phyloP scores from a whole-genome alignment of 257 asterid species.

The Solanum dulcamara region DNA sequence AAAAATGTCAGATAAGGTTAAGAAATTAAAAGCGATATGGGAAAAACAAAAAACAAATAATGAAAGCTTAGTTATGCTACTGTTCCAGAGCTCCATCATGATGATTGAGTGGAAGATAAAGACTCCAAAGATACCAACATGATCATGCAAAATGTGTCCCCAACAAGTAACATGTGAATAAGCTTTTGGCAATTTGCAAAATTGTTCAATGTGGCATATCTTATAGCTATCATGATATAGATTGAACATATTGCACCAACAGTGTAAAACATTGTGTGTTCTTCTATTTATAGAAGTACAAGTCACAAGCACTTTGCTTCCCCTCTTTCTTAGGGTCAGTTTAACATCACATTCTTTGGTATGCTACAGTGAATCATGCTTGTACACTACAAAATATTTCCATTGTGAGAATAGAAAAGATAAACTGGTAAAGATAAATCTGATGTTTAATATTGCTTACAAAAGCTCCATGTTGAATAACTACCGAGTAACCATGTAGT shows the following conservation, averaged over 20 bases:
- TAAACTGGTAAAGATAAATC: neutral
- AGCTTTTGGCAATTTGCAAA: neutral
- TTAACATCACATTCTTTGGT: neutral
- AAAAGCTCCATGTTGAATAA: neutral
- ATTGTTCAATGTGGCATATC: neutral
- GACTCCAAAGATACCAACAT: neutral
- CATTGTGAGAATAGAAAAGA: neutral
- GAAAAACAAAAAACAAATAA: no score
- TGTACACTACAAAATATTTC: neutral
- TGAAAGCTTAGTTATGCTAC: neutral
- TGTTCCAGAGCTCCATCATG: neutral
- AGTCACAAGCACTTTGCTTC: neutral
- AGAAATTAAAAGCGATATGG: no score
- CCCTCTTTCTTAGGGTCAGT: neutral
- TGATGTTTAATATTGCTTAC: neutral
- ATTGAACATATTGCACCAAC: neutral
- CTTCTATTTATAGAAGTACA: neutral
- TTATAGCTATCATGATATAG: neutral
- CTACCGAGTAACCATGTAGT: neutral
- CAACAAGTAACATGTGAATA: neutral
- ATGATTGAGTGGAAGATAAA: neutral
- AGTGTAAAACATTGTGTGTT: neutral
- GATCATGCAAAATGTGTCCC: neutral
- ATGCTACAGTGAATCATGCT: neutral
- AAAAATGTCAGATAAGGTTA: no score